These are phyloP conservation scores for Sphagnum tenellum DNA, from an alignment of 225 moss, liverwort and hornwort species.

Conservation along the genomic window DNA sequence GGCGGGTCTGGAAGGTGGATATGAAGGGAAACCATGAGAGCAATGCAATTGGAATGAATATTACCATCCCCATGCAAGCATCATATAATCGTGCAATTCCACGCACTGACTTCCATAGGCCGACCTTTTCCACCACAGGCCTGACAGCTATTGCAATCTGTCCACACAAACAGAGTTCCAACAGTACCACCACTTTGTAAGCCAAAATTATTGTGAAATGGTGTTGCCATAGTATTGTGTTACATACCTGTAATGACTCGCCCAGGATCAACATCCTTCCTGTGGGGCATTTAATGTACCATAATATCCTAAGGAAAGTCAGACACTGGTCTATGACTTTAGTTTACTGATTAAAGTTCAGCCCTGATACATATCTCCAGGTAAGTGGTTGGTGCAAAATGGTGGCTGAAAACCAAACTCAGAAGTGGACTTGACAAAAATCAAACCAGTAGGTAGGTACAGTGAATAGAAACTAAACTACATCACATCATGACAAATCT, in stretches of 20 bases:
- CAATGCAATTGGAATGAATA: constrained; percentile 48
- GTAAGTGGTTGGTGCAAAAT: too few species aligned
- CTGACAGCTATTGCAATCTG: constrained; percentile 55
- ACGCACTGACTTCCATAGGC: constrained; percentile 43
- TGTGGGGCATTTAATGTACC: neutral
- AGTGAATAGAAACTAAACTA: neutral
- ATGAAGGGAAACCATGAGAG: constrained; percentile 98
- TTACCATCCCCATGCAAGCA: constrained; percentile 50
- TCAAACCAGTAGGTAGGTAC: neutral
- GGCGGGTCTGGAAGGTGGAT: constrained; percentile 91
- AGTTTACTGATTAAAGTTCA: too few species aligned
- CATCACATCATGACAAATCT: neutral
- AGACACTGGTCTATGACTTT: neutral
- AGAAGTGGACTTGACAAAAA: neutral
- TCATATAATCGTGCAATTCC: constrained; percentile 53
- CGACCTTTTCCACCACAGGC: constrained; percentile 22
- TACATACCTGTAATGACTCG: too few species aligned
- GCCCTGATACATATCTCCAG: too few species aligned
- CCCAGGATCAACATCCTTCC: neutral
- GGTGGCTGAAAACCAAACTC: too few species aligned
- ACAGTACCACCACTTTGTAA: neutral
- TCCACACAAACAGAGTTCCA: neutral
- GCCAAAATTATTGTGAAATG: neutral
- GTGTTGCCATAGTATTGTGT: too few species aligned
- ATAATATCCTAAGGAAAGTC: neutral